phyloP scores from a whole-genome alignment of 1,284 basidiomycete species.

The Thelephora terrestris region DNA sequence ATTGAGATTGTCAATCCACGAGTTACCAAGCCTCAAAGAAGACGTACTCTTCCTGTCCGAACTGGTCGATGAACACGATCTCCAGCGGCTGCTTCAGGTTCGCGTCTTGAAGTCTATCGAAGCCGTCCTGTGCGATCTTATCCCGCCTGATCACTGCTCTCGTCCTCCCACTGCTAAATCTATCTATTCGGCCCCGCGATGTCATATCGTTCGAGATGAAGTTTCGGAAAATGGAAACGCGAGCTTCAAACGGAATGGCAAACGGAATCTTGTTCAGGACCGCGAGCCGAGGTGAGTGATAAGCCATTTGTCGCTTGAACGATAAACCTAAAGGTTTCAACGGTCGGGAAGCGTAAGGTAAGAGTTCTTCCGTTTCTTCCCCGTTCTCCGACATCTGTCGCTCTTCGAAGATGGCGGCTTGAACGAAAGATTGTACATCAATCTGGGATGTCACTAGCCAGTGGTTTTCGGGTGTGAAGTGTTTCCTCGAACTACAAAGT shows the following conservation, averaged over 20 bases:
- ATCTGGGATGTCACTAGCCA: slow-evolving; percentile 79
- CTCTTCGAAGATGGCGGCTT: slow-evolving; percentile 75
- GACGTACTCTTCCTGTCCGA: slow-evolving; percentile 71
- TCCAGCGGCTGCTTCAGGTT: slow-evolving; percentile 74
- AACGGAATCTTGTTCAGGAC: slow-evolving; percentile 96
- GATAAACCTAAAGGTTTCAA: slow-evolving; percentile 24
- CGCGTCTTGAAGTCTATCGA: slow-evolving; percentile 65
- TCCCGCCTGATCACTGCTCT: slow-evolving; percentile 64
- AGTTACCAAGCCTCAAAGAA: slow-evolving; percentile 6
- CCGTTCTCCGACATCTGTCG: slow-evolving; percentile 31
- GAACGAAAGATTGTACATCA: slow-evolving; percentile 81
- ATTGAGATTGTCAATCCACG: slow-evolving; percentile 6
- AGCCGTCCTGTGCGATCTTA: slow-evolving; percentile 82
- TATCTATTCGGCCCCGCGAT: slow-evolving; percentile 14
- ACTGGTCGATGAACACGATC: slow-evolving; percentile 90
- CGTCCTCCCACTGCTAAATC: slow-evolving; percentile 22
- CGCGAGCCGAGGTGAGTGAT: slow-evolving; percentile 77
- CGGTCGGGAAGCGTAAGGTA: slow-evolving; percentile 9
- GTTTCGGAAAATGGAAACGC: slow-evolving; percentile 82
- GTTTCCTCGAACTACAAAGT: slow-evolving; percentile 57
- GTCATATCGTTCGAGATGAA: slow-evolving; percentile 62
- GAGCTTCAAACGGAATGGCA: slow-evolving; percentile 86
- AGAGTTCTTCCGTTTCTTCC: neutral
- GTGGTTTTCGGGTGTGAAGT: slow-evolving; percentile 73
- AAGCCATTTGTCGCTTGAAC: slow-evolving; percentile 64